phyloP scores from a whole-genome alignment of 305 asterid species.

The Fraxinus xanthoxyloides region DNA sequence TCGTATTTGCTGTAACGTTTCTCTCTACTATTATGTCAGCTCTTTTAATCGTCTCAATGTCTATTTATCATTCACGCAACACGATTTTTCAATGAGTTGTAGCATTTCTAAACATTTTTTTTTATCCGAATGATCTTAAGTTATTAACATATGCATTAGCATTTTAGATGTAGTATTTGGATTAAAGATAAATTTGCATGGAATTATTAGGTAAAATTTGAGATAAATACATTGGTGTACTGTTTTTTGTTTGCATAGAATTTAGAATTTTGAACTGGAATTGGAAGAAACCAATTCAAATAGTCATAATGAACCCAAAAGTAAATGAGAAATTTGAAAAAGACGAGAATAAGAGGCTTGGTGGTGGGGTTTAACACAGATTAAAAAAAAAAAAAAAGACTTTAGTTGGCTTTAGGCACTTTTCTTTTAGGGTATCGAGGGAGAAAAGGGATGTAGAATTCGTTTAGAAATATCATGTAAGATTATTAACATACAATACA shows the following conservation, averaged over 20 bases:
- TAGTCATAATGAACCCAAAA: not conserved
- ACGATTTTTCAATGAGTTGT: constrained; percentile 4
- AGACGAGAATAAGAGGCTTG: no score
- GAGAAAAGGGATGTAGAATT: no score
- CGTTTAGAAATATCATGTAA: no score
- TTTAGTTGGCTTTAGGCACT: no score
- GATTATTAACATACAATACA: no score
- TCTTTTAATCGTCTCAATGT: constrained; percentile 48
- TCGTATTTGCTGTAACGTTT: constrained; percentile 61
- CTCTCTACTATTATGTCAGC: constrained; percentile 50
- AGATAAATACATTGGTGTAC: not conserved
- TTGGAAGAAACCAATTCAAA: not conserved
- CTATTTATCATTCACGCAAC: constrained; percentile 37
- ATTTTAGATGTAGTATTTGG: not conserved
- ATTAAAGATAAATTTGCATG: not conserved
- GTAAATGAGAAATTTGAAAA: not conserved
- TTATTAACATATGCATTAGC: not conserved
- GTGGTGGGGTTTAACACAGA: no score
- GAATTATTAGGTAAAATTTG: no score
- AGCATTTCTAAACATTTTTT: constrained; percentile 10
- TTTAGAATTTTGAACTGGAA: not conserved
- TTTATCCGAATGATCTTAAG: not conserved
- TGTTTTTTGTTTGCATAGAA: not conserved
- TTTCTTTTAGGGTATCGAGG: no score
- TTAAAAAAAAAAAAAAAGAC: no score